Evolutionary conservation across 768 basidiomycete genomes (phyloP), one percentile per base, ranked within the genome.

Genomic region (Cystofilobasidium bisporidii): DNA sequence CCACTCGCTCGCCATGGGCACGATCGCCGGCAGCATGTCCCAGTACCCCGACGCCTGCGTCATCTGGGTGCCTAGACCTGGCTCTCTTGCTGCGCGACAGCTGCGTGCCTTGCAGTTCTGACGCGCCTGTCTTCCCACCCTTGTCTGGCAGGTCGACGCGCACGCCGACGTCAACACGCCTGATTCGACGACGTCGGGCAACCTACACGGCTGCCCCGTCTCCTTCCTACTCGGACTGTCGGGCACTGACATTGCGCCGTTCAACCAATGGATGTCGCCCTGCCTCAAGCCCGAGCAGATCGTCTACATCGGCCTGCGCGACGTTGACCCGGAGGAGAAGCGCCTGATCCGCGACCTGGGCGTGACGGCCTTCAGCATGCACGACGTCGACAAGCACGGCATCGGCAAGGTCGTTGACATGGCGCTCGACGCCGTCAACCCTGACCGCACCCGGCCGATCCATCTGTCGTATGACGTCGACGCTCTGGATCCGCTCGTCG

Each of bases 391-490:
- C 78, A 84, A 81, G 75, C 86, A 89, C 74, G 93, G 93, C 45
- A 96, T 96, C 68, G 91, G 93, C 26, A 85, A 86, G 74, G 91
- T 98, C 66, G 87, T 98, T 59, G 90, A 98, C 74, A 90, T 94
- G 89, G 96, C 96, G 38, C 79, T 98, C 72, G 89, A 97, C 76
- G 84, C 90, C 76, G 88, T 98, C 72, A 96, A 94, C 78, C 89
- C 89, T 15, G 81, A 83, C 66, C 81, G 91, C 72, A 83, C 88
- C 71, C 80, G 81, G 41, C 96, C 96, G 24, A 90, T 97, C 70
- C 96, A 99, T 78, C 79, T 99, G 69, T 91, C 88, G 76, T 99
- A 97, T 76, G 96, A 99, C 76, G 92, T 98, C 26, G 91, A 93
- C 74, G 91, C 91, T 15, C 79, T 93, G 18, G 43, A 59, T 40